A percentile compares a stretch with the other conserved stretches of the same genome.
Conservation (phyloP, 1,139 yeast genomes). For the Suhomyces chickasaworum region DNA sequence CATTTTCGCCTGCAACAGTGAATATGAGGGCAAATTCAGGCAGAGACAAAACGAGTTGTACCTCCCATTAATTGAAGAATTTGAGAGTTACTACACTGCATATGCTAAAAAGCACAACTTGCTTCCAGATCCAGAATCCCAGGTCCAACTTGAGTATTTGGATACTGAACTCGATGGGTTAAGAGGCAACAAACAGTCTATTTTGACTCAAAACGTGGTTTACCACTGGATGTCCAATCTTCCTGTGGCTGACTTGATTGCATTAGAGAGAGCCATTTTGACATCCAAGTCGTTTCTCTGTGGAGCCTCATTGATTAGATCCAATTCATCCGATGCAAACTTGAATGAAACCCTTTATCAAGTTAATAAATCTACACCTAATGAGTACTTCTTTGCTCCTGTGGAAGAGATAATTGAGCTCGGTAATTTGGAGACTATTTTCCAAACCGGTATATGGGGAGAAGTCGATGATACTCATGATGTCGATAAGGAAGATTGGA, state of each 20-base stretch:
- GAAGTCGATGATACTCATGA: slow-evolving; percentile 99
- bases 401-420: slow-evolving; percentile 76
- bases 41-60: slow-evolving; percentile 74
- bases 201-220: slow-evolving; percentile 63
- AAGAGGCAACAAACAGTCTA: slow-evolving; percentile 73
- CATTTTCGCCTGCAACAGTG: slow-evolving; percentile 78
- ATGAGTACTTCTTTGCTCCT: slow-evolving; percentile 37
- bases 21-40: slow-evolving; percentile 82
- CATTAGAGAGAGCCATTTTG: slow-evolving; percentile 84
- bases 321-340: slow-evolving; percentile 33
- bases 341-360: slow-evolving; percentile 34
- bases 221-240: slow-evolving; percentile 63
- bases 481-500: slow-evolving; percentile 86
- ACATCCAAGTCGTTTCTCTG: slow-evolving; percentile 84
- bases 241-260: slow-evolving; percentile 76
- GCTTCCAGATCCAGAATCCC: slow-evolving; percentile 26
- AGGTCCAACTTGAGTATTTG: slow-evolving; percentile 51
- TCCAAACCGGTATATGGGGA: slow-evolving; percentile 92
- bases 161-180: slow-evolving; percentile 84
- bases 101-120: slow-evolving; percentile 37
- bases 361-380: slow-evolving; percentile 31
- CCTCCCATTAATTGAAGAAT: slow-evolving; percentile 68
- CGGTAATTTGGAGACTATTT: slow-evolving; percentile 78
- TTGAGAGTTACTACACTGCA: slow-evolving; percentile 61
- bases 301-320: slow-evolving; percentile 54